Percentiles rank a stretch among this genome's conserved stretches.
Conservation (phyloP, 2,329 filamentous ascomycete genomes). For the Byssochlamys sp. region DNA sequence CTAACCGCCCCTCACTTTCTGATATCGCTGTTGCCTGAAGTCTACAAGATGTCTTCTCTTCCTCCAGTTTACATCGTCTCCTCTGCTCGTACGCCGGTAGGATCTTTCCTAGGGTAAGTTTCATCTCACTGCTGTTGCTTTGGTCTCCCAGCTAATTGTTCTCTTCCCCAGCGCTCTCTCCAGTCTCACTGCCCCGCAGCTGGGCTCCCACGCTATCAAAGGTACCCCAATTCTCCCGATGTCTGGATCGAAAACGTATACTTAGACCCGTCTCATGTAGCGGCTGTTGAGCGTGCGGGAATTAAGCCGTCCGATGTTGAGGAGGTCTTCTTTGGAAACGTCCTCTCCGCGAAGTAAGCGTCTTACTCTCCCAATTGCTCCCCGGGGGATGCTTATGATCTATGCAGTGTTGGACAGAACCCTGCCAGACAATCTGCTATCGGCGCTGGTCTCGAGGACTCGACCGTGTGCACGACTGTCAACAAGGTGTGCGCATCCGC, state of each 20-base stretch:
- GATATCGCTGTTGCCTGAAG: conserved; percentile 3
- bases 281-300: conserved; percentile 72
- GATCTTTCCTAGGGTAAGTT: conserved; percentile 81
- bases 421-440: conserved; percentile 91
- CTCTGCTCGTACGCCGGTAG: conserved; percentile 77
- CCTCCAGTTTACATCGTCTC: conserved; percentile 94
- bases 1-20: not conserved
- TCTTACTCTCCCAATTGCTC: conserved; percentile 1
- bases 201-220: conserved; percentile 88
- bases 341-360: conserved; percentile 82
- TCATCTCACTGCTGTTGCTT: conserved; percentile 4
- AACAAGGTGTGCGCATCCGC: conserved; percentile 99
- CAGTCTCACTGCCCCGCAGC: conserved; percentile 72
- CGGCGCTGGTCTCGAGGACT: conserved; percentile 70
- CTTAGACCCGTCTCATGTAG: conserved; percentile 23
- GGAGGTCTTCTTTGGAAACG: conserved; percentile 97
- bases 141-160: conserved; percentile 13
- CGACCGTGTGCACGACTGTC: conserved; percentile 77
- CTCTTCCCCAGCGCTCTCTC: conserved; percentile 62
- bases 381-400: conserved; percentile 10
- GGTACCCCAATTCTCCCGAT: conserved; percentile 42
- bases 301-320: conserved; percentile 84
- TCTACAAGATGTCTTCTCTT: conserved; percentile 60
- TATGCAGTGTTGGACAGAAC: conserved; percentile 75
- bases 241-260: not conserved